Evolutionary conservation across 306 rosid species (phyloP).

Genomic region (Astragalus glycyphyllos): DNA sequence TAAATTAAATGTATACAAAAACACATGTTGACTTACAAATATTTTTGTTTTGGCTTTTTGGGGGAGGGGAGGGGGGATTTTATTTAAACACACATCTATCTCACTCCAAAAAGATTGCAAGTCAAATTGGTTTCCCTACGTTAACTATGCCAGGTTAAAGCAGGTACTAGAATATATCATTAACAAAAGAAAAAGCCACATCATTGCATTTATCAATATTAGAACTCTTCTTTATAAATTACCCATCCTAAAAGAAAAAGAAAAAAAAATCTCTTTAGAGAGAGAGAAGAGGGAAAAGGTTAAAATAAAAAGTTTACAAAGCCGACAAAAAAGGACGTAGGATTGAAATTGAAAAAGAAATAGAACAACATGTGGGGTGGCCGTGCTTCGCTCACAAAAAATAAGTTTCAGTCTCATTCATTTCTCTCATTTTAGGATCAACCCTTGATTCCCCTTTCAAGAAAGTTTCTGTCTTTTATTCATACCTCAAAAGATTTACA

Average conservation of each 20-base stretch:
- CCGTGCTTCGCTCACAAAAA: constrained; percentile 43
- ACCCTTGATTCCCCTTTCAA: constrained; percentile 42
- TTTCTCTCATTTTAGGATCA: constrained; percentile 48
- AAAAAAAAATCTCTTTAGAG: not conserved
- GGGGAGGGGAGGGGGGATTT: too few species aligned
- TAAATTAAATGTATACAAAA: not conserved
- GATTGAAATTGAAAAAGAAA: constrained; percentile 44
- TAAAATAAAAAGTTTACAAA: not conserved
- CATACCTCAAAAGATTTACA: constrained; percentile 14
- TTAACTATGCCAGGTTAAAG: not conserved
- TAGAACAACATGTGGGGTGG: constrained; percentile 59
- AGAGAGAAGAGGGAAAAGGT: not conserved
- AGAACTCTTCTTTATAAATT: too few species aligned
- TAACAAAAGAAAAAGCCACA: not conserved
- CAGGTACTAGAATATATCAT: not conserved
- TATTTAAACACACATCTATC: not conserved
- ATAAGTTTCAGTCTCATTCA: constrained; percentile 34
- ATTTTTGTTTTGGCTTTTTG: too few species aligned
- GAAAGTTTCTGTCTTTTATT: constrained; percentile 43
- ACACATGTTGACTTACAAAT: too few species aligned
- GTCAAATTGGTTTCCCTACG: not conserved
- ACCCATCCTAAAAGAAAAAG: too few species aligned
- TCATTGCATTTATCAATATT: not conserved
- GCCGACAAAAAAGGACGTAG: constrained; percentile 64
- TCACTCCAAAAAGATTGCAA: not conserved